phyloP scores from a whole-genome alignment of 2,329 filamentous ascomycete genomes.

The Fusarium anthophilum region DNA sequence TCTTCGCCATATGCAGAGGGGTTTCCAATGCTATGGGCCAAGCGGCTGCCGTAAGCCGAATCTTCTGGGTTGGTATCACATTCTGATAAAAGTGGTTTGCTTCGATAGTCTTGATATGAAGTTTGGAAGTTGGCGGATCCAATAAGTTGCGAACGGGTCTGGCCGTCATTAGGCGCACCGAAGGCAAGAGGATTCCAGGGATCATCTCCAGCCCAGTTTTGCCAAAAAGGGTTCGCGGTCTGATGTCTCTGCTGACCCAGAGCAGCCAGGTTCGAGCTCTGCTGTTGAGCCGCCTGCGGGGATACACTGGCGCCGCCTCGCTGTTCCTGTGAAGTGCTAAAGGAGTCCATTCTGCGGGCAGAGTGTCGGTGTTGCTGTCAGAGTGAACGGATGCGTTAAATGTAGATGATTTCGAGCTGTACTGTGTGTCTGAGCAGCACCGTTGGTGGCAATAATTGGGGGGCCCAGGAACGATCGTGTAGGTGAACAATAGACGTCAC shows the following conservation, averaged over 20 bases:
- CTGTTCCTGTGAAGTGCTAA: constrained; percentile 5
- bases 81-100: constrained; percentile 49
- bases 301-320: not conserved
- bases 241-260: constrained; percentile 10
- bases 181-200: constrained; percentile 56
- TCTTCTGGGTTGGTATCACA: constrained; percentile 53
- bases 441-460: not conserved
- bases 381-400: not conserved
- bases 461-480: not conserved
- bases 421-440: not conserved
- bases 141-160: constrained; percentile 39
- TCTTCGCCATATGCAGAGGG: constrained; percentile 58
- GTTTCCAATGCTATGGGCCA: constrained; percentile 55
- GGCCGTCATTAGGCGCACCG: constrained; percentile 25
- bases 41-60: constrained; percentile 57
- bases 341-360: constrained; percentile 15
- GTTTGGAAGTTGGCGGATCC: constrained; percentile 21
- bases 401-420: not conserved
- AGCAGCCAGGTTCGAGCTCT: constrained; percentile 8
- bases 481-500: not conserved
- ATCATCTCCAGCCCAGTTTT: constrained; percentile 46
- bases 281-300: constrained; percentile 13
- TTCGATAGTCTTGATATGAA: constrained; percentile 40
- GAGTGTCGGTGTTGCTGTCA: not conserved
- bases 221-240: constrained; percentile 7